Percentiles rank a stretch among this genome's conserved stretches.
Evolutionary conservation across 164 flowering plant species (phyloP).

Genomic region (Vitis cinerea): DNA sequence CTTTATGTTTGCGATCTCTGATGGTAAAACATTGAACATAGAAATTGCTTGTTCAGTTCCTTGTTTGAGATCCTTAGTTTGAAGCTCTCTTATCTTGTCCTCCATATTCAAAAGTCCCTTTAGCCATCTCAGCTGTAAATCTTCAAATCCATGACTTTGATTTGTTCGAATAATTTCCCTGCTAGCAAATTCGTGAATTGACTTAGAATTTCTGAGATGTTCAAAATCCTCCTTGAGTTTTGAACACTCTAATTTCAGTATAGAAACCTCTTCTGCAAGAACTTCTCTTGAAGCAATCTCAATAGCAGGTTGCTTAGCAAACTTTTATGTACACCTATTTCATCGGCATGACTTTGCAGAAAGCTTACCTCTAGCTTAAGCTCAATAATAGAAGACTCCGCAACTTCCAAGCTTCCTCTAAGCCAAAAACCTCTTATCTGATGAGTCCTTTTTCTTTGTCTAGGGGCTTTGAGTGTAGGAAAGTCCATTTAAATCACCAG

Average conservation of each 20-base stretch:
- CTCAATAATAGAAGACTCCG: conserved; percentile 68
- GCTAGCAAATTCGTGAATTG: conserved; percentile 14
- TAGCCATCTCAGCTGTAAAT: conserved; percentile 36
- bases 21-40: conserved; percentile 10
- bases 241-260: conserved; percentile 65
- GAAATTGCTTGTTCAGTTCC: conserved; percentile 22
- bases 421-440: conserved; percentile 37
- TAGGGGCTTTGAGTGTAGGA: conserved; percentile 37
- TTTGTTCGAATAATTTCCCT: conserved; percentile 16
- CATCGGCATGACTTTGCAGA: conserved; percentile 64
- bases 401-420: conserved; percentile 62
- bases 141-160: conserved; percentile 23
- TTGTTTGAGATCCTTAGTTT: conserved; percentile 51
- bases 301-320: conserved; percentile 47
- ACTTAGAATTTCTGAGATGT: conserved; percentile 32
- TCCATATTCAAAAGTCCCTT: conserved; percentile 50
- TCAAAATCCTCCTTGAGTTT: conserved; percentile 61
- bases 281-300: conserved; percentile 74
- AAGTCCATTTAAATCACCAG: conserved; percentile 60
- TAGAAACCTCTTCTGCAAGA: conserved; percentile 59
- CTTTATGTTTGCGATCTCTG: conserved; percentile 14
- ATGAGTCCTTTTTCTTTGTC: conserved; percentile 46
- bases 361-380: conserved; percentile 64
- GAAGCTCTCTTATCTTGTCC: conserved; percentile 54
- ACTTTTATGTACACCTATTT: conserved; percentile 56